Evolutionary conservation across 73 alveolate species (phyloP), one percentile per base, ranked within the genome.

Genomic region (Paramecium bursaria): DNA sequence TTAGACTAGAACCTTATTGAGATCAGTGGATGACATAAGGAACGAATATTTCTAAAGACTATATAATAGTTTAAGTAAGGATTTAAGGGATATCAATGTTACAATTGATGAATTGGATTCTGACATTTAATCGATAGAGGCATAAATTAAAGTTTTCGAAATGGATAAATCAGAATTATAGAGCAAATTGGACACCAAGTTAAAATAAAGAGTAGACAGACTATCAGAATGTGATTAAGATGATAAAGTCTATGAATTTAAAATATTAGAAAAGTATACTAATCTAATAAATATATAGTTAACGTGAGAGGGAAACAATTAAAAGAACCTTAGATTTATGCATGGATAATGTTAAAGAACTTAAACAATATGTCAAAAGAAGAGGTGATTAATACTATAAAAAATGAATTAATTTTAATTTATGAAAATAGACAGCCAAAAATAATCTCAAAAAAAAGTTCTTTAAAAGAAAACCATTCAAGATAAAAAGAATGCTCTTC

Each of bases 1-100:
- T 61, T 35, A 35, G 13, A 54, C 80, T 9, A 30, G 80, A 11
- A 35, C 57, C 42, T 46, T 61, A 4, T 61, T 61, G 14, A 61
- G 80, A 61, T 61, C 80, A 11, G 80, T 61, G 14, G 80, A 61
- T 61, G 80, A 61, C 19, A 61, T 61, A 10, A 35, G 80, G 42
- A 33, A 61, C 1, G n/a, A 39, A 0, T 61, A 61, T 17, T 61
- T 61, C 35, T 9, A 61, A 26, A 61, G 80, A 61, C 50, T 61
- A 31, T 61, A 7, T 46, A 35, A 61, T 14, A 33, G 17, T 14
- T 31, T 61, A 7, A 11, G 19, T 35, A 39, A 29, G 42, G 80
- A 61, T 35, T 15, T 61, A 14, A 61, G 60, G 13, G 80, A 61
- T 61, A 33, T 61, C 39, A 61, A 61, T 61, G 80, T 54, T 29